Conservation (phyloP, 257 asterid genomes). For the Orobanche coerulescens region DNA sequence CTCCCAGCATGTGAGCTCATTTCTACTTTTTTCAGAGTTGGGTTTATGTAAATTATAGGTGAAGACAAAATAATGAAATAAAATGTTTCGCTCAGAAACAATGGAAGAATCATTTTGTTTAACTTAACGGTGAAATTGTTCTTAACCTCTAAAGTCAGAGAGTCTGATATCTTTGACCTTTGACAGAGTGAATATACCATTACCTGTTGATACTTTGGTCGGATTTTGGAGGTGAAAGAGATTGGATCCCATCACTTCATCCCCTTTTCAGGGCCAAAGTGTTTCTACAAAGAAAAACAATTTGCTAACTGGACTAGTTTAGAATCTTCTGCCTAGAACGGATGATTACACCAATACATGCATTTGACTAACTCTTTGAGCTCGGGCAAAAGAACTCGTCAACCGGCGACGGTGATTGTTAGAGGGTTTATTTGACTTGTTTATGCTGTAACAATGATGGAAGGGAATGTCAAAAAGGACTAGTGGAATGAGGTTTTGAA, state of each 20-base stretch:
- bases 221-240: not conserved
- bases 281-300: not conserved
- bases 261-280: not conserved
- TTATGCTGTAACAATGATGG: too few relatives aligned
- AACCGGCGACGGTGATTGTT: too few relatives aligned
- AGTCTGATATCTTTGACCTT: not conserved
- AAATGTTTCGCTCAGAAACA: not conserved
- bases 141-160: not conserved
- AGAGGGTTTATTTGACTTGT: too few relatives aligned
- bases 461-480: too few relatives aligned
- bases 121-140: not conserved
- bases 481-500: too few relatives aligned
- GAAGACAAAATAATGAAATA: not conserved
- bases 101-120: not conserved
- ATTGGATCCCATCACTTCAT: constrained; percentile 1
- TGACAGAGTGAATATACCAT: not conserved
- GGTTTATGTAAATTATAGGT: not conserved
- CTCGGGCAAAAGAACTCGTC: too few relatives aligned
- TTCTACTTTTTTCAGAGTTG: not conserved
- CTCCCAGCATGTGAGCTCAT: constrained; percentile 89
- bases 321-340: not conserved
- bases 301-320: not conserved
- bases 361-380: not conserved
- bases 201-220: not conserved
- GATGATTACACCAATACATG: not conserved